phyloP scores from a whole-genome alignment of 495 filamentous ascomycete genomes.

The Podospora sp. region DNA sequence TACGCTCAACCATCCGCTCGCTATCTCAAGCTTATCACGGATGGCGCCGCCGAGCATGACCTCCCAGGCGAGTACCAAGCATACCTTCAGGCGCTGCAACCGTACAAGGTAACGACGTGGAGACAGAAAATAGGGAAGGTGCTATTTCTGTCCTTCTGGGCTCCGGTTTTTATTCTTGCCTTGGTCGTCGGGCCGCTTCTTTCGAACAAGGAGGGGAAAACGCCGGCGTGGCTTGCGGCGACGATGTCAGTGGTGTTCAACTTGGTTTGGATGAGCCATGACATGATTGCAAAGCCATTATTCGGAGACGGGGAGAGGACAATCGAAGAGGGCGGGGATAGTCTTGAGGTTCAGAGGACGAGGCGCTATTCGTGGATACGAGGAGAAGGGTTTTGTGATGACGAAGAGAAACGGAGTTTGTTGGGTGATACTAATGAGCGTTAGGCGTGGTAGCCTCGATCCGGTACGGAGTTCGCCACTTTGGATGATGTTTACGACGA shows the following conservation, averaged over 20 bases:
- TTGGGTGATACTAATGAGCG: conserved; percentile 2
- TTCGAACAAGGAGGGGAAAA: conserved; percentile 64
- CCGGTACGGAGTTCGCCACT: not conserved
- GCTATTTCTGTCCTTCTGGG: conserved; percentile 47
- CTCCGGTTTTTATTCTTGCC: conserved; percentile 44
- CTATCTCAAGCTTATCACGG: conserved; percentile 75
- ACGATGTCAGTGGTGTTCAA: conserved; percentile 52
- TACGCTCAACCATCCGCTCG: conserved; percentile 82
- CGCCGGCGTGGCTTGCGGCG: conserved; percentile 66
- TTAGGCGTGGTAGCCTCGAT: not conserved
- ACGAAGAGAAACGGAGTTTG: conserved; percentile 33
- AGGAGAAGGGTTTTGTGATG: conserved; percentile 13
- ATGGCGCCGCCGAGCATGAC: conserved; percentile 75
- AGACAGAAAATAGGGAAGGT: conserved; percentile 66
- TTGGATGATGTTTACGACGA: not conserved
- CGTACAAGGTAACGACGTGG: conserved; percentile 68
- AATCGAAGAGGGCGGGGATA: conserved; percentile 30
- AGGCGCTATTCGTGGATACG: not conserved
- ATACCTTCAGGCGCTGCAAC: conserved; percentile 65
- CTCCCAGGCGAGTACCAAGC: conserved; percentile 72
- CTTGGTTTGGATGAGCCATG: conserved; percentile 74
- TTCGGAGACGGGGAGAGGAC: conserved; percentile 94
- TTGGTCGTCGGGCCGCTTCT: conserved; percentile 47
- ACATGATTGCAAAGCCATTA: conserved; percentile 61
- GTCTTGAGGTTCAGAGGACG: not conserved